Evolutionary conservation across 352 stramenopile genomes (phyloP), one percentile per base, ranked within the genome.

Genomic region (Phytophthora cactorum): DNA sequence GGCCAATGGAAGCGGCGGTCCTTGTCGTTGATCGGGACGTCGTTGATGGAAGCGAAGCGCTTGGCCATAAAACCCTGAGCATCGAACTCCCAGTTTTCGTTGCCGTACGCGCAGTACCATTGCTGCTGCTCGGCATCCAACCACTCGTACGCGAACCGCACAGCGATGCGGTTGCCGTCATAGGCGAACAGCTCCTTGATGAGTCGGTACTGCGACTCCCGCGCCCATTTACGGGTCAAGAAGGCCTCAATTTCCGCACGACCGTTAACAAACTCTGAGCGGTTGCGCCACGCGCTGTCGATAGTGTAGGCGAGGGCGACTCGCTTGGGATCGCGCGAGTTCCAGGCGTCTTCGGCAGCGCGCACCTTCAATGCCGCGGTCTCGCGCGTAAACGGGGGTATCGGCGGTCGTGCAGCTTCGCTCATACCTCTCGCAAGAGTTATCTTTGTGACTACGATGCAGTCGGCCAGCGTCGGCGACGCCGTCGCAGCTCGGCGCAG

Each of bases 41-140:
- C 90, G 64, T 97, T 97, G 76, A 97, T 96, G 50, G 70, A 88
- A 28, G 90, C 90, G 74, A 90, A 90, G 47, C 91, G 87, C 73
- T 86, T 72, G n/a, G 85, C 74, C 90, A 97, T 97, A 62, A 84
- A 81, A 3, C 91, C 91, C 22, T 84, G 34, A 7, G 77, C 78
- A 44, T 97, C 78, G 66, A 97, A 97, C 53, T 88, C 83, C 90
- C 91, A 97, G 69, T 97, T 95, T 67, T 97, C 91, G 51, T 97
- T 97, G 49, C 91, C 91, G 57, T 97, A 93, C 25, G 87, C 75
- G 11, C 90, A 88, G 43, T 80, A 93, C 87, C 90, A 97, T 60
- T 96, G 81, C 12, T 78, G 61, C 11, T 70, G 31, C 12, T 61
- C 51, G 5, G 59, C 66, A 51, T 92, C 75, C 8, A 76, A 59